A percentile compares a stretch with the other conserved stretches of the same genome.
Conservation (phyloP, 768 basidiomycete species). For the Termitomyces sp. region DNA sequence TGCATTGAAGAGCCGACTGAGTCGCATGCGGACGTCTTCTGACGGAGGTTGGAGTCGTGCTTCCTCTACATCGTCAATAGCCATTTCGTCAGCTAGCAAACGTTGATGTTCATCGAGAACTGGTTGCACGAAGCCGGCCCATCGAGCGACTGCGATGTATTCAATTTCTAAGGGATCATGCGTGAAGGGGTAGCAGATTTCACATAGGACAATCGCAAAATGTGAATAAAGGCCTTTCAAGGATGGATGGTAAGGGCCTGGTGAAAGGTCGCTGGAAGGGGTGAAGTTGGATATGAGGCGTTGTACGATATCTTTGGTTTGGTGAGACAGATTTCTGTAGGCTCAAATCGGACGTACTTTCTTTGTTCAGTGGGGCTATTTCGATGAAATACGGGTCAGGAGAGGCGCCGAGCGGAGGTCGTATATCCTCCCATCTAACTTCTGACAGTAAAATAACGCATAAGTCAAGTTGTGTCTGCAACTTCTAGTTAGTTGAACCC, state of each 20-base stretch:
- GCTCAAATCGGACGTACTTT: conserved; percentile 33
- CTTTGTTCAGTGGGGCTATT: conserved; percentile 45
- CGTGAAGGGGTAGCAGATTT: conserved; percentile 58
- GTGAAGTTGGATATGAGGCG: conserved; percentile 36
- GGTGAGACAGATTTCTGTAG: neutral
- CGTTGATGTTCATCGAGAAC: conserved; percentile 44
- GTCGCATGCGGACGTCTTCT: conserved; percentile 61
- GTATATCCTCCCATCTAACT: conserved; percentile 40
- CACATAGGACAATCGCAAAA: conserved; percentile 53
- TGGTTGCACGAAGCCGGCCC: conserved; percentile 76
- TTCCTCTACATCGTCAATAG: conserved; percentile 17
- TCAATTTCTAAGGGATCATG: conserved; percentile 64
- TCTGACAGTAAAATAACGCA: too few relatives aligned
- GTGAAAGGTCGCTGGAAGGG: conserved; percentile 4
- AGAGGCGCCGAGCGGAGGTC: conserved; percentile 62
- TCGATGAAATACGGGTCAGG: conserved; percentile 69
- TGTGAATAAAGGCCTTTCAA: conserved; percentile 58
- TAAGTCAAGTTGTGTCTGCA: conserved; percentile 52
- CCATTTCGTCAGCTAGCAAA: conserved; percentile 13
- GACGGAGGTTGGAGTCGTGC: conserved; percentile 28
- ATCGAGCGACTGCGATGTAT: conserved; percentile 72
- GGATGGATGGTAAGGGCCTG: conserved; percentile 42
- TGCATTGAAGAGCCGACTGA: conserved; percentile 56
- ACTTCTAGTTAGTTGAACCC: neutral
- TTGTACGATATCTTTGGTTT: conserved; percentile 22